These are phyloP conservation scores for Ormosia semicastrata DNA, from an alignment of 306 rosid species.

Conservation along the genomic window DNA sequence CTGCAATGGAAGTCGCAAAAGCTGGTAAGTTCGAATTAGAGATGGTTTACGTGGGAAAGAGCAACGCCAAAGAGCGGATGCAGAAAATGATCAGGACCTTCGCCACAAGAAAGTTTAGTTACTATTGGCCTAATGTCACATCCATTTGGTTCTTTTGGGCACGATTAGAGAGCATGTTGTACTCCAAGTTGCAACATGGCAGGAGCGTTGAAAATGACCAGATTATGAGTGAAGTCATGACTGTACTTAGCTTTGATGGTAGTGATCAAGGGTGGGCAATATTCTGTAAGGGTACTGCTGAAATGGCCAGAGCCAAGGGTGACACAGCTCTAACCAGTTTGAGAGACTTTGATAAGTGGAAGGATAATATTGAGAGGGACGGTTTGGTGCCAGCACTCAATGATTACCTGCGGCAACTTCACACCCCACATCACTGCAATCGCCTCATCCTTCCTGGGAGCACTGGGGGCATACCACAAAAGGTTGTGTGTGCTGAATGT, in stretches of 20 bases:
- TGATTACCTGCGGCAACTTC: constrained; percentile 32
- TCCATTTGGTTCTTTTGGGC: constrained; percentile 88
- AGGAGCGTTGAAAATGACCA: constrained; percentile 53
- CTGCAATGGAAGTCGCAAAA: constrained; percentile 44
- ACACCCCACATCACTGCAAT: constrained; percentile 69
- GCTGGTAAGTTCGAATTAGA: constrained; percentile 43
- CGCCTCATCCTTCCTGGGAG: constrained; percentile 74
- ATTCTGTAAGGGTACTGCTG: constrained; percentile 47
- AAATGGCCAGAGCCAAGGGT: constrained; percentile 73
- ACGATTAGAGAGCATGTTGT: constrained; percentile 78
- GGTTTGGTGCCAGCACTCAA: constrained; percentile 52
- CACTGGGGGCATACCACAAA: constrained; percentile 62
- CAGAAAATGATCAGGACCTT: constrained; percentile 42
- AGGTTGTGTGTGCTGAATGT: constrained; percentile 80
- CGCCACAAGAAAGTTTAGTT: constrained; percentile 41
- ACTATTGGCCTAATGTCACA: constrained; percentile 46
- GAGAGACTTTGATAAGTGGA: constrained; percentile 48
- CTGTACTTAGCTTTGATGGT: constrained; percentile 74
- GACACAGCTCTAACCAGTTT: constrained; percentile 41
- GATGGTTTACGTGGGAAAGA: constrained; percentile 72
- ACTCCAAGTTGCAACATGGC: constrained; percentile 56
- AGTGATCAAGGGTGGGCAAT: constrained; percentile 82
- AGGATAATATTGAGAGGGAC: not conserved
- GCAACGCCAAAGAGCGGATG: constrained; percentile 60
- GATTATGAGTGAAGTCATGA: constrained; percentile 69